A percentile compares a stretch with the other conserved stretches of the same genome.
Conservation (phyloP, 306 rosid species). For the Acacia acuminata region DNA sequence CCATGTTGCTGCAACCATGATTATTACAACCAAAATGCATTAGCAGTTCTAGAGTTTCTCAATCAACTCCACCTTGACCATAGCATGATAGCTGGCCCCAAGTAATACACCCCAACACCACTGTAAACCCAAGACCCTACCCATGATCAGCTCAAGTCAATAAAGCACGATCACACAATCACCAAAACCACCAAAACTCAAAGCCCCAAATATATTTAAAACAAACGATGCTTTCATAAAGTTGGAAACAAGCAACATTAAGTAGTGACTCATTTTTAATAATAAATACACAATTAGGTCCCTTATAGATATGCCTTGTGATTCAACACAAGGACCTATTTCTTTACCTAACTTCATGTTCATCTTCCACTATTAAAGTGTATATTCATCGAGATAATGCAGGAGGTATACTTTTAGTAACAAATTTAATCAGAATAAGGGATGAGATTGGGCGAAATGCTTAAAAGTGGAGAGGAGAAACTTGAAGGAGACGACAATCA, state of each 20-base stretch:
- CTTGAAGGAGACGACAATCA: slow-evolving; percentile 77
- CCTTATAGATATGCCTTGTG: neutral
- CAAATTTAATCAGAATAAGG: neutral
- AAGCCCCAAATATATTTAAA: neutral
- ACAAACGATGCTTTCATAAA: slow-evolving; percentile 13
- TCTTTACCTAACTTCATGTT: neutral
- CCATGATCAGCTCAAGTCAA: neutral
- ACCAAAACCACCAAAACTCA: neutral
- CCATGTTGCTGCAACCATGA: slow-evolving; percentile 32
- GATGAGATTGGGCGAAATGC: neutral
- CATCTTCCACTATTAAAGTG: neutral
- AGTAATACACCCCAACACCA: neutral
- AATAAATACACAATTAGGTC: neutral
- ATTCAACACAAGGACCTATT: neutral
- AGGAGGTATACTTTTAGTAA: neutral
- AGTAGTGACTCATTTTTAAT: neutral
- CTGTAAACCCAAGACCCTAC: neutral
- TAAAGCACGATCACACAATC: neutral
- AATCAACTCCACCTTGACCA: neutral
- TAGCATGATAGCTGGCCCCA: neutral
- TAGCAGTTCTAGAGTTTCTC: neutral
- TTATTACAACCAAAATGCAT: neutral
- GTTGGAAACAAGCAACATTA: neutral
- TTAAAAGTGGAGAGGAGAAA: slow-evolving; percentile 87
- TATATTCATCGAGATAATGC: neutral